Conservation (phyloP, 2,329 filamentous ascomycete genomes). For the Clonostachys sp. region DNA sequence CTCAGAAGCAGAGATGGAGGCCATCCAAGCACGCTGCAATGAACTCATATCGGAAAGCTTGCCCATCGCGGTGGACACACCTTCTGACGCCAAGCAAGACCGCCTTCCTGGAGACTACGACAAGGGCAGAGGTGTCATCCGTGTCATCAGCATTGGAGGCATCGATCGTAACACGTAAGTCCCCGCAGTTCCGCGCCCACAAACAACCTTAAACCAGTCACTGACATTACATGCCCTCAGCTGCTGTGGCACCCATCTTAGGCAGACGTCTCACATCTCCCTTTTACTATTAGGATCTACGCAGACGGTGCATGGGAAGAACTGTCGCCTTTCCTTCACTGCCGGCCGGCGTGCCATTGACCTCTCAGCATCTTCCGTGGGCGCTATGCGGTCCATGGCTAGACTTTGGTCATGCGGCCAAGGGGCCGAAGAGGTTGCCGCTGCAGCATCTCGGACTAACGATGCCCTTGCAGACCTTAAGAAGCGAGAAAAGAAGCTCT, state of each 20-base stretch:
- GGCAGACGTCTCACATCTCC: slow-evolving; percentile 20
- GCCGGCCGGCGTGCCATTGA: slow-evolving; percentile 17
- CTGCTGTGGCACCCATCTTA: slow-evolving; percentile 22
- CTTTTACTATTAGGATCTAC: slow-evolving; percentile 18
- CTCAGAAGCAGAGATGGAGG: slow-evolving; percentile 10
- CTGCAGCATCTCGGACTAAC: slow-evolving; percentile 5
- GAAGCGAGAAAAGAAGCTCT: slow-evolving; percentile 15
- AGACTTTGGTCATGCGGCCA: slow-evolving; percentile 15
- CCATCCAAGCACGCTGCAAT: slow-evolving; percentile 15
- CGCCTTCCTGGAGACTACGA: slow-evolving; percentile 20
- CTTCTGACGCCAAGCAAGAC: slow-evolving; percentile 12
- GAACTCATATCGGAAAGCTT: slow-evolving; percentile 14
- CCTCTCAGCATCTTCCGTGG: slow-evolving; percentile 11
- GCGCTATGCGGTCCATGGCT: slow-evolving; percentile 13
- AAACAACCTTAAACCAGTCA: too few species aligned
- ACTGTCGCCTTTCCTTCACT: slow-evolving; percentile 20
- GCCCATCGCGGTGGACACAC: slow-evolving; percentile 14
- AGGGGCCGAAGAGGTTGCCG: slow-evolving; percentile 11
- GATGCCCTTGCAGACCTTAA: slow-evolving; percentile 11
- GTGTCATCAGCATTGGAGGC: slow-evolving; percentile 18
- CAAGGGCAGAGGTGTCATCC: slow-evolving; percentile 17
- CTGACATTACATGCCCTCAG: slow-evolving; percentile 2
- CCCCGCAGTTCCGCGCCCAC: background rate
- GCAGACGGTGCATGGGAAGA: slow-evolving; percentile 20
- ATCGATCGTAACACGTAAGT: slow-evolving; percentile 20